Evolutionary conservation across 495 filamentous ascomycete species (phyloP).

Genomic region (Rostrohypoxylon terebratum): DNA sequence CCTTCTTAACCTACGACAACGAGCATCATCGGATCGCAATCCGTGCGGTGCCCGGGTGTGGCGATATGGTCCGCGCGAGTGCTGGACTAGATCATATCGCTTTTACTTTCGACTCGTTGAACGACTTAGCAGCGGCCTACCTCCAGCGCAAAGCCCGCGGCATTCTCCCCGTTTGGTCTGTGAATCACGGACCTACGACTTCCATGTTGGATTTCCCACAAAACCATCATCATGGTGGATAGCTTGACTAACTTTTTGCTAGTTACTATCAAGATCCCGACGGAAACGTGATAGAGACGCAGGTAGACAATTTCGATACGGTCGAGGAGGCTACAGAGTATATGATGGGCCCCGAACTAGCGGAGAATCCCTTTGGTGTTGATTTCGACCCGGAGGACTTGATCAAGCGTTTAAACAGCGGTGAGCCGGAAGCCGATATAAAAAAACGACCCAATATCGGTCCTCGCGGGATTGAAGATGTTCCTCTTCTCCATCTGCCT

Average conservation of each 20-base stretch:
- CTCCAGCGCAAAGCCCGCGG: conserved; percentile 50
- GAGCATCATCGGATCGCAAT: conserved; percentile 64
- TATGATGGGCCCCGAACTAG: conserved; percentile 43
- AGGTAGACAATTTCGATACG: conserved; percentile 59
- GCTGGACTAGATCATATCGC: conserved; percentile 57
- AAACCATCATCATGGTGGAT: neutral
- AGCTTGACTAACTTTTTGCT: neutral
- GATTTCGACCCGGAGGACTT: conserved; percentile 57
- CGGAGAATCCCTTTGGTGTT: conserved; percentile 52
- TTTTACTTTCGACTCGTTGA: conserved; percentile 52
- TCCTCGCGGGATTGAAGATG: conserved; percentile 20
- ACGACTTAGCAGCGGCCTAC: conserved; percentile 50
- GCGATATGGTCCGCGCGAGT: conserved; percentile 28
- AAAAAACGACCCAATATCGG: conserved; percentile 51
- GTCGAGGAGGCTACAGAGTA: conserved; percentile 53
- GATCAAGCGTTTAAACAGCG: conserved; percentile 48
- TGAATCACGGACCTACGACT: conserved; percentile 60
- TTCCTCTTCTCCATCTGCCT: conserved; percentile 29
- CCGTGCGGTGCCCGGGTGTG: conserved; percentile 39
- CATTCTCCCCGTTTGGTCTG: conserved; percentile 55
- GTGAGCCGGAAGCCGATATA: conserved; percentile 48
- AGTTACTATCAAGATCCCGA: conserved; percentile 62
- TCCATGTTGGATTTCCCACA: conserved; percentile 40
- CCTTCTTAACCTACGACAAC: conserved; percentile 60
- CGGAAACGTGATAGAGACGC: conserved; percentile 60